Evolutionary conservation across 2,329 filamentous ascomycete genomes (phyloP).

Genomic region (Fusarium citri): DNA sequence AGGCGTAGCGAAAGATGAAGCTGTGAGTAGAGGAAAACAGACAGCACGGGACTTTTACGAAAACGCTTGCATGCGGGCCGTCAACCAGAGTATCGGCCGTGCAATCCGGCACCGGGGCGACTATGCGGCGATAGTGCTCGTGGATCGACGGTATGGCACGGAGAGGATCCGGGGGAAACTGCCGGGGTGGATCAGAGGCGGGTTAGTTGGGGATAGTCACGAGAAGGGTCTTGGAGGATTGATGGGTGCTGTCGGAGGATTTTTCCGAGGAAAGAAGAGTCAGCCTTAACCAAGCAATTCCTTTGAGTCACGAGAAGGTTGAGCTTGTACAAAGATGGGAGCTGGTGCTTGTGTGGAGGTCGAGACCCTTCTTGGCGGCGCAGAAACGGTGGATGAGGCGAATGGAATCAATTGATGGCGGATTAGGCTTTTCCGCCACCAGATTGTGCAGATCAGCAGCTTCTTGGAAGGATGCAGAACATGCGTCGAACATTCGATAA

Average conservation of each 20-base stretch:
- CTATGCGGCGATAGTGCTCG: conserved; percentile 89
- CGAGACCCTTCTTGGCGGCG: conserved; percentile 37
- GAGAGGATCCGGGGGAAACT: conserved; percentile 81
- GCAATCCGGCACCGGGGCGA: conserved; percentile 90
- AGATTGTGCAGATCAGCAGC: conserved; percentile 19
- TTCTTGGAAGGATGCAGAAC: conserved; percentile 28
- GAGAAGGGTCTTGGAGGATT: conserved; percentile 65
- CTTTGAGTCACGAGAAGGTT: conserved; percentile 9
- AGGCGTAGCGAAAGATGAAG: conserved; percentile 43
- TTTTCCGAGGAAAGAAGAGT: conserved; percentile 65
- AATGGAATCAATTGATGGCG: conserved; percentile 14
- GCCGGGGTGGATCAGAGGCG: conserved; percentile 87
- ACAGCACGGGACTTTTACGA: conserved; percentile 86
- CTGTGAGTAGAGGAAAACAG: conserved; percentile 58
- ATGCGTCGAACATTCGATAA: conserved; percentile 42
- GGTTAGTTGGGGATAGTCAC: conserved; percentile 66
- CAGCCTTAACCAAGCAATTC: conserved; percentile 6
- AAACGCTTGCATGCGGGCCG: conserved; percentile 94
- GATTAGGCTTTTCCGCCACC: conserved; percentile 27
- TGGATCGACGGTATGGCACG: conserved; percentile 83
- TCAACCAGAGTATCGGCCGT: conserved; percentile 95
- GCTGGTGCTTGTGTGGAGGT: conserved; percentile 18
- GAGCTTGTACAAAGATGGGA: conserved; percentile 32
- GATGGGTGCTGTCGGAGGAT: conserved; percentile 67
- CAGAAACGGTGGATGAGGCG: conserved; percentile 21